Evolutionary conservation across 805 yeast species (phyloP).

Genomic region (Brettanomyces sp.): DNA sequence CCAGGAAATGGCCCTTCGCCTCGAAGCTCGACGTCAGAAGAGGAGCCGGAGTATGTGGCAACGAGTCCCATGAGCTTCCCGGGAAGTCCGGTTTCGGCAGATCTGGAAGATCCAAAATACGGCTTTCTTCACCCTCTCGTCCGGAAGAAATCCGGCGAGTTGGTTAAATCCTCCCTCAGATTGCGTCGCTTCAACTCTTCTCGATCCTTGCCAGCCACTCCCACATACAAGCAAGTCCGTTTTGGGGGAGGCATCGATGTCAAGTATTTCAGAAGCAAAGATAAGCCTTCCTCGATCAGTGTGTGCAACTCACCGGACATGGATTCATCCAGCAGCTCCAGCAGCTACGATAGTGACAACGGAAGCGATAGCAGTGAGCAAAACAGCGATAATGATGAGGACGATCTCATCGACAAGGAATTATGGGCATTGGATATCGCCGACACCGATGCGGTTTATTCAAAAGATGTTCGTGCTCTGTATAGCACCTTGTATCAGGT

Average conservation of each 20-base stretch:
- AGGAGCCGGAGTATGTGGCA: background rate
- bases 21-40: background rate
- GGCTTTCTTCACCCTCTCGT: conserved; percentile 33
- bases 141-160: conserved; percentile 83
- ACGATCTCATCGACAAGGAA: conserved; percentile 14
- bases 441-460: conserved; percentile 6
- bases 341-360: conserved; percentile 18
- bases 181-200: conserved; percentile 20
- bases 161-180: conserved; percentile 67
- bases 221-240: conserved; percentile 69
- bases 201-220: conserved; percentile 41
- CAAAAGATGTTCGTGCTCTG: background rate
- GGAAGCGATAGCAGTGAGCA: conserved; percentile 19
- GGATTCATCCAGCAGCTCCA: conserved; percentile 24
- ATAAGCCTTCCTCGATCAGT: conserved; percentile 69
- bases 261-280: conserved; percentile 61
- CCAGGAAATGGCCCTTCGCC: background rate
- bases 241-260: conserved; percentile 72
- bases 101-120: background rate
- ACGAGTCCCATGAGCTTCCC: background rate
- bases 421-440: conserved; percentile 4
- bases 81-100: background rate
- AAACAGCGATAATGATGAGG: conserved; percentile 4
- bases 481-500: conserved; percentile 7
- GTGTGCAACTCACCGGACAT: conserved; percentile 54